Conservation (phyloP, 73 alveolate genomes). For the Blepharisma japonicum region DNA sequence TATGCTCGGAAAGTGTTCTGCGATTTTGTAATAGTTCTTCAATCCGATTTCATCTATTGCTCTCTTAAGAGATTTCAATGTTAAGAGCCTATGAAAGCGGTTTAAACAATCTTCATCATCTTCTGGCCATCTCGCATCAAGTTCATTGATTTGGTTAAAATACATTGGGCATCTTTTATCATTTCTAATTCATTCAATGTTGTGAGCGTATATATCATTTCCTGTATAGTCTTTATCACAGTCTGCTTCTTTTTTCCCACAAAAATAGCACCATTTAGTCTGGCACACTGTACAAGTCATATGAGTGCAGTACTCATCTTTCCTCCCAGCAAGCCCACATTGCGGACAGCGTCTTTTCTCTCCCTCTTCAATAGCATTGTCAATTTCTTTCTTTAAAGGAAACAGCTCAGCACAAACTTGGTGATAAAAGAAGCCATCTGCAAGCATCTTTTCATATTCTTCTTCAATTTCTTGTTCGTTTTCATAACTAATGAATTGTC, state of each 20-base stretch:
- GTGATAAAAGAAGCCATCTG: constrained; percentile 18
- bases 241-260: constrained; percentile 34
- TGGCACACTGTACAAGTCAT: constrained; percentile 47
- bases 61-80: background rate
- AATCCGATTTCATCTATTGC: constrained; percentile 15
- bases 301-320: constrained; percentile 48
- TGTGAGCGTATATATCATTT: constrained; percentile 24
- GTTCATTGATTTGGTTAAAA: constrained; percentile 31
- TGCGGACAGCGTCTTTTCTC: constrained; percentile 35
- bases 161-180: constrained; percentile 41
- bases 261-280: constrained; percentile 50
- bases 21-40: constrained; percentile 19
- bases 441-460: background rate
- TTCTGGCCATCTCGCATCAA: constrained; percentile 42
- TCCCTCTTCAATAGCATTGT: constrained; percentile 34
- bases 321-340: constrained; percentile 42
- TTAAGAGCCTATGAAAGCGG: constrained; percentile 23
- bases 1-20: constrained; percentile 30
- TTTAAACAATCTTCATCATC: constrained; percentile 33
- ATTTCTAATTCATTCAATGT: constrained; percentile 24
- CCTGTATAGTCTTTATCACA: constrained; percentile 20
- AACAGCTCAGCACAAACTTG: constrained; percentile 27
- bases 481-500: background rate
- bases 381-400: constrained; percentile 24
- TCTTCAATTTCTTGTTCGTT: constrained; percentile 3